Evolutionary conservation across 2,329 filamentous ascomycete species (phyloP), one percentile per base, ranked within the genome.

Genomic region (Furcasterigmium furcatum): DNA sequence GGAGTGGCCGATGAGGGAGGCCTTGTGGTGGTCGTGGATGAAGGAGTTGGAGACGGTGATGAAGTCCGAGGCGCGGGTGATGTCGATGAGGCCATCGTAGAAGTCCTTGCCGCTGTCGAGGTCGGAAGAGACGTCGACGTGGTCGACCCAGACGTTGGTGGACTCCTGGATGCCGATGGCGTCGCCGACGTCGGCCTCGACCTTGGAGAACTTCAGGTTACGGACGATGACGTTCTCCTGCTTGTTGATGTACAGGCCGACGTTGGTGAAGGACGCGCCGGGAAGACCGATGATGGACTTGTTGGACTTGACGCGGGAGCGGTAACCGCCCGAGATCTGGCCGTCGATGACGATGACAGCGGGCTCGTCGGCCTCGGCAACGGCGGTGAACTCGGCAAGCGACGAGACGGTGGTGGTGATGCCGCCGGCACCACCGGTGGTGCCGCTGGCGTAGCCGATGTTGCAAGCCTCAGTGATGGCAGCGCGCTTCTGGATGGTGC

Each of bases 21-120:
- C 75, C 65, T 84, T 84, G 67, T 70, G 83, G 70, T 82, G 77
- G 44, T 80, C 35, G 29, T 25, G 38, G 19, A 35, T 38, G 20
- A 27, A 43, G 21, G 19, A 18, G 63, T 65, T 70, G 48, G 60
- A 66, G 48, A 78, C 58, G 46, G 76, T 85, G 46, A 85, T 62
- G 56, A 68, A 86, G 66, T 87, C 81, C 9, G 75, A 69, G 39
- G 70, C 84, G 64, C 85, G 83, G 41, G 76, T 84, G 42, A 76
- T 66, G 55, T 87, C 84, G 39, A 82, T 65, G 2, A 87, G 74
- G 25, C 84, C 84, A 46, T 87, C 84, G 58, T 84, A 87, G 68
- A 77, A 84, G 68, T 88, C 82, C 68, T 87, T 87, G 69, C 74
- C 34, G 58, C 79, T 70, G 55, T 74, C 67, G 27, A 60, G 58